phyloP scores from a whole-genome alignment of 306 rosid genomes.

The Prunus mira region DNA sequence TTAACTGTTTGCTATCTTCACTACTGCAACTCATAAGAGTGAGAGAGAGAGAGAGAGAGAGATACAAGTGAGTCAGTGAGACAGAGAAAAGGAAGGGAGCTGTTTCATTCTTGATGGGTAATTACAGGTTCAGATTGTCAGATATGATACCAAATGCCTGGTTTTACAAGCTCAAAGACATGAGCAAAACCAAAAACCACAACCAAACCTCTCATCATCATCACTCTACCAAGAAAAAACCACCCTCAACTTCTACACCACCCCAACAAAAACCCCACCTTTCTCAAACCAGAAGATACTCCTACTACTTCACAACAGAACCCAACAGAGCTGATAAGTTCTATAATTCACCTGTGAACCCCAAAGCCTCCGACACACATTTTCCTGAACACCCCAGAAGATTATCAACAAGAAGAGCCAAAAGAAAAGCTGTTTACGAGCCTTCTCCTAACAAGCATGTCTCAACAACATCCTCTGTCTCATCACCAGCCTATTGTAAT shows the following conservation, averaged over 20 bases:
- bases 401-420: conserved; percentile 54
- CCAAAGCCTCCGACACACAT: conserved; percentile 37
- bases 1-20: background rate
- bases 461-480: conserved; percentile 34
- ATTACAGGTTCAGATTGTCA: conserved; percentile 63
- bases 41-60: conserved; percentile 2
- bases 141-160: conserved; percentile 85
- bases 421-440: conserved; percentile 70
- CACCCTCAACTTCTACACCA: conserved; percentile 28
- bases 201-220: conserved; percentile 21
- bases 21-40: background rate
- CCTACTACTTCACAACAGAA: conserved; percentile 38
- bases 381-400: conserved; percentile 65
- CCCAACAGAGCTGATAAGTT: conserved; percentile 36
- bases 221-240: conserved; percentile 43
- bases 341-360: conserved; percentile 37
- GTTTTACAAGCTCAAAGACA: conserved; percentile 81
- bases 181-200: conserved; percentile 57
- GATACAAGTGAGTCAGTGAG: conserved; percentile 3
- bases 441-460: conserved; percentile 47
- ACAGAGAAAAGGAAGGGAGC: background rate
- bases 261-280: conserved; percentile 47
- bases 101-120: conserved; percentile 53
- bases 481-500: conserved; percentile 22
- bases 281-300: conserved; percentile 31